Evolutionary conservation across 208 protist species (phyloP), one percentile per base, ranked within the genome.

Genomic region (Trypanosoma melophagium): DNA sequence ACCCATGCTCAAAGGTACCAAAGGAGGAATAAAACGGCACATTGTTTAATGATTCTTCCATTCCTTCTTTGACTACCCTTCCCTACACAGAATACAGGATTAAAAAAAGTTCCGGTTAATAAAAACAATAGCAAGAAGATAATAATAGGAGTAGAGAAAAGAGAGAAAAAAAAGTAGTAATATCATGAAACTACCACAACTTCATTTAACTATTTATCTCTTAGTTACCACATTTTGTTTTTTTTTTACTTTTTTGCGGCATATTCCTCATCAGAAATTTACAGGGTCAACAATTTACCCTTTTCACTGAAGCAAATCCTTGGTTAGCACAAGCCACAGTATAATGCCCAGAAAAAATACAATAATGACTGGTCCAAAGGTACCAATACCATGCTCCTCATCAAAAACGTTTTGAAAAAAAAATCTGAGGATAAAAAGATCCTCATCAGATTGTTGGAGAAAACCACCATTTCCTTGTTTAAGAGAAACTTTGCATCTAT

Each of bases 301-400:
- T 12, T 8, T 21, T 66, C 60, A 89, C 7, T 83, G 61, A 16
- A 69, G 50, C 19, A 93, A 65, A 61, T 93, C 87, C 57, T 87
- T 89, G 0, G 83, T 93, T 19, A 93, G 59, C 38, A 93, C 54
- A 7, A 79, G 75, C 87, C 87, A 93, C 7, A 88, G 25, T 12
- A 80, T 25, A 19, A 87, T 41, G n/a, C 76, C 68, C 1, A 71
- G 38, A 42, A 81, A 74, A 14, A 74, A 45, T 5, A 77, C 51
- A n/a, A 89, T n/a, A 19, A 60, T 28, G 7, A 71, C 45, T 5
- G 76, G 49, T 3, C 69, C 79, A 14, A 78, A 79, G 5, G 45
- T 42, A 58, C 62, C 79, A 14, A 66, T 58, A 24, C 78, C 69
- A 41, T 84, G 75, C 21, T 73, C 41, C 3, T 45, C 5, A 13